Evolutionary conservation across 2,329 filamentous ascomycete species (phyloP), one percentile per base, ranked within the genome.

Genomic region (Pseudogymnoascus sp.): DNA sequence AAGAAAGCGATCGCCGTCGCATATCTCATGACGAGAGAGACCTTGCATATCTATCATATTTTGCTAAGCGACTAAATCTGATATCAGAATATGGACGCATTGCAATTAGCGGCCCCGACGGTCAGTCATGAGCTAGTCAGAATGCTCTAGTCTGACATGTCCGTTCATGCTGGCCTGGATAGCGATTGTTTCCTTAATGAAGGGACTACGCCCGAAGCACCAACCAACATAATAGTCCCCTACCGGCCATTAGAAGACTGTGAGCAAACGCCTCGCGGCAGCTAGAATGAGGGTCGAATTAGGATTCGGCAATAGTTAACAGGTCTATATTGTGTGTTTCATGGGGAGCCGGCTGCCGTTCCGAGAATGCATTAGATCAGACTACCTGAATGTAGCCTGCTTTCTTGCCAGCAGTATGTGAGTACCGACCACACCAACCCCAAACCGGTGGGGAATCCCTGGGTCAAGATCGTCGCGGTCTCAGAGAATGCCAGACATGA

Each of bases 31-130:
- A 56, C 50, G 50, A 56, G 50, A 28, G 44, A 56, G 28, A 33
- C 16, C 50, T 56, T 56, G 50, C 50, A 56, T 56, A 56, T 56
- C 50, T 56, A 56, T 35, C 50, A 56, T 5, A 56, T 56, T 56
- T 56, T 18, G 8, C 50, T 56, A 35, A 56, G 50, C 28, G 50
- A 56, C 50, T 14, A 56, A 56, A 56, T 56, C 11, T 56, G 50
- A 56, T 56, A 35, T 35, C 50, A 31, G 28, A 16, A 56, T 14
- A 56, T 56, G 16, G 50, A 35, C 50, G 28, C 50, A 16, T 56
- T 56, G 11, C 28, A 28, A 56, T 56, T 56, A 35, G 28, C 50
- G 50, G 50, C 50, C 28, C 28, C 16, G 11, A 56, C 2, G 10
- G 5, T 16, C 28, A 18, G 5, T 16, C 28, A 18, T 7, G 16